Evolutionary conservation across 495 filamentous ascomycete genomes (phyloP), one percentile per base, ranked within the genome.

Genomic region (Monascus purpureus): DNA sequence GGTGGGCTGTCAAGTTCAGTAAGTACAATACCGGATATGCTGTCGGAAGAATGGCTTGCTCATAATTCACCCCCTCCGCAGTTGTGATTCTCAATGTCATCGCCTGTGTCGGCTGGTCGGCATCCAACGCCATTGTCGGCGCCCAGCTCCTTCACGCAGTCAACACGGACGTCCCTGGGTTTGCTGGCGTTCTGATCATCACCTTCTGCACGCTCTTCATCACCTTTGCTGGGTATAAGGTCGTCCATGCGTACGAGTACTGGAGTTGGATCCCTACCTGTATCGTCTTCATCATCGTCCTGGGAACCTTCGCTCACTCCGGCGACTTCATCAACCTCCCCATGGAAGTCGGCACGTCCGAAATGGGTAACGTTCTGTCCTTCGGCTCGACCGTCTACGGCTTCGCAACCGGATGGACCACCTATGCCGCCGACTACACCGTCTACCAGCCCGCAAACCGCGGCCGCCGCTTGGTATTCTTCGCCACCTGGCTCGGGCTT

Each of bases 371-470:
- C 17, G 65, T 80, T 18, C 66, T 92, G 13, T 80, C 73, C 26
- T 87, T 84, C 40, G 77, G 76, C 2, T 72, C 80, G 1, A 73
- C 73, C 7, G 67, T 86, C 13, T 86, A 70, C 37, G 80, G 82
- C 9, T 88, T 86, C 41, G 79, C 75, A 0, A 82, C 80, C 1
- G 82, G 81, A 11, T 90, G 82, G 82, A 78, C 76, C 6, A 73
- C 70, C 12, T 83, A 80, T 38, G 79, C 82, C 0, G 77, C 82
- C 23, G 82, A 90, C 43, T 88, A 87, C 55, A 84, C 79, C 13
- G 79, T 84, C 8, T 88, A 92, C 52, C 82, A 86, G 40, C 82
- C 82, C 1, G 52, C 63, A 1, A 56, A 55, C 34, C 65, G 66
- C 27, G 70, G 70, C 29, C 66, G 72, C 14, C 48, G 46, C 23